These are phyloP conservation scores for Capsicum chinense DNA, from an alignment of 257 asterid genomes.

Conservation along the genomic window DNA sequence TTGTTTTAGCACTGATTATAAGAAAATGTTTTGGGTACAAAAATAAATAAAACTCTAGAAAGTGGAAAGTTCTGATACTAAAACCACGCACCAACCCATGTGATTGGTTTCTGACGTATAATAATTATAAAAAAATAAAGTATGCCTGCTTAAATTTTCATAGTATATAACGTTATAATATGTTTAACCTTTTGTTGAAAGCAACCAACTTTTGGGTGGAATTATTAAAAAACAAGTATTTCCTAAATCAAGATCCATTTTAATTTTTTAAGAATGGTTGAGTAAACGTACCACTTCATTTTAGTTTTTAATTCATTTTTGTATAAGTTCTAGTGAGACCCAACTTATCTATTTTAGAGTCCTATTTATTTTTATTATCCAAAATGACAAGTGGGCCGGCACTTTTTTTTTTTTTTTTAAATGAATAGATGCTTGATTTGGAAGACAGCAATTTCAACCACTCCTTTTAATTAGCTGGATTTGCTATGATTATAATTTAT, in stretches of 20 bases:
- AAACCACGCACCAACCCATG: slow-evolving; percentile 13
- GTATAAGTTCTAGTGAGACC: not conserved
- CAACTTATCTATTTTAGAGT: not conserved
- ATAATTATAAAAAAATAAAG: not conserved
- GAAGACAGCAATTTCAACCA: slow-evolving; percentile 24
- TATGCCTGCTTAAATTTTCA: not conserved
- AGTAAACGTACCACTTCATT: slow-evolving; percentile 4
- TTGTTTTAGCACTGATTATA: not conserved
- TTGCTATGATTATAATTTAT: not conserved
- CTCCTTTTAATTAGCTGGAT: not conserved
- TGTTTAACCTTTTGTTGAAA: not conserved
- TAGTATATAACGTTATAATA: not conserved
- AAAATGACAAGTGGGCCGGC: slow-evolving; percentile 26
- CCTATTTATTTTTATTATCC: not conserved
- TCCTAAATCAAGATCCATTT: slow-evolving; percentile 19
- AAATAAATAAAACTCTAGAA: not conserved
- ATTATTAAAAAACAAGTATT: not conserved
- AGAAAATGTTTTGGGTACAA: not conserved
- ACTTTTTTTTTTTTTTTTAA: not conserved
- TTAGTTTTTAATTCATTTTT: not conserved
- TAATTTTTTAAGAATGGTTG: not conserved
- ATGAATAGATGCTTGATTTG: slow-evolving; percentile 15
- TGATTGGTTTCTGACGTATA: not conserved
- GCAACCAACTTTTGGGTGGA: not conserved
- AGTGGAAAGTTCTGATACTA: not conserved